Percentiles rank a stretch among this genome's conserved stretches.
phyloP scores from a whole-genome alignment of 1,284 basidiomycete genomes.

The Tremellales sp. region DNA sequence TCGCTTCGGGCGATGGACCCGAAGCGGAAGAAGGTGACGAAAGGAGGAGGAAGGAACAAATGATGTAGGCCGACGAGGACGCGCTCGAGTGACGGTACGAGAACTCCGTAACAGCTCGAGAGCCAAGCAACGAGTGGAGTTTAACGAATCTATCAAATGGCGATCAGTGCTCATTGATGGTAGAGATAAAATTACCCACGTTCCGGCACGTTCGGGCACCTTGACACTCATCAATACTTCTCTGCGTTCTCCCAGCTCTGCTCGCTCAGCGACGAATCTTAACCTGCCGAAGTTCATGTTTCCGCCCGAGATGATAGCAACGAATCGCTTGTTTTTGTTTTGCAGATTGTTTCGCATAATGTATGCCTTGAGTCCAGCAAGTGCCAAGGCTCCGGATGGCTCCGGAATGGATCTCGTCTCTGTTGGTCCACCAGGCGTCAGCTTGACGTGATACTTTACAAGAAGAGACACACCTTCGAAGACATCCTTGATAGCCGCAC shows the following conservation, averaged over 20 bases:
- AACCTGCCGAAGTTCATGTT: conserved; percentile 99
- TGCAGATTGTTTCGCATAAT: conserved; percentile 76
- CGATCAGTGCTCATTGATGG: no score
- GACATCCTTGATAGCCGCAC: conserved; percentile 97
- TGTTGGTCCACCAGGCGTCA: conserved; percentile 42
- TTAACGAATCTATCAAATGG: conserved; percentile 66
- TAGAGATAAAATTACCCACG: conserved; percentile 52
- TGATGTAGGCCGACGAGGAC: conserved; percentile 70
- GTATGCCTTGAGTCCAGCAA: conserved; percentile 89
- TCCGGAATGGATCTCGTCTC: conserved; percentile 94
- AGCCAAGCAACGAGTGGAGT: conserved; percentile 81
- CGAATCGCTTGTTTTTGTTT: conserved; percentile 79
- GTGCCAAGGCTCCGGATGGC: conserved; percentile 89
- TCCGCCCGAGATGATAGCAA: conserved; percentile 89
- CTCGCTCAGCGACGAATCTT: conserved; percentile 95
- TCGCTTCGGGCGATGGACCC: conserved; percentile 50
- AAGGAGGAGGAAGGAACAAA: conserved; percentile 78
- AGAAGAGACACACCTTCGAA: conserved; percentile 72
- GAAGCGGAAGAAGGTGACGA: conserved; percentile 49
- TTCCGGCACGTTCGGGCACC: conserved; percentile 87
- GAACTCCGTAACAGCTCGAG: conserved; percentile 94
- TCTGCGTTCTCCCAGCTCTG: conserved; percentile 90
- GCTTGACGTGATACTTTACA: conserved; percentile 5
- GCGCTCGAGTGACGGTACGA: conserved; percentile 70
- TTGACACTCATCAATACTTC: conserved; percentile 91